A percentile compares a stretch with the other conserved stretches of the same genome.
Conservation (phyloP, 768 basidiomycete species). For the Gyrodon lividus region DNA sequence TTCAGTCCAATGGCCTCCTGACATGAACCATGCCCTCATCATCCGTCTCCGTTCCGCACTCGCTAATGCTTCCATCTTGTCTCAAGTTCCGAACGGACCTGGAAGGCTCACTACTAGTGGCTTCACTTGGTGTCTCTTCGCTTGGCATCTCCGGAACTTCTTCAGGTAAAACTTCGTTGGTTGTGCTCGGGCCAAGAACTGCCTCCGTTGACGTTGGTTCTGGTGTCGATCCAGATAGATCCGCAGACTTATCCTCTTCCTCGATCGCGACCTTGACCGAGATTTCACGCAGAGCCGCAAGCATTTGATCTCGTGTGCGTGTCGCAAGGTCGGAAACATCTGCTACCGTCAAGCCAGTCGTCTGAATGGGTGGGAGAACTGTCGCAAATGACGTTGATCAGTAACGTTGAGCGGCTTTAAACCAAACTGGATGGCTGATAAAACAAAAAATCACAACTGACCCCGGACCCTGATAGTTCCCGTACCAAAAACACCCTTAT, state of each 20-base stretch:
- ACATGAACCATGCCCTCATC: conserved; percentile 84
- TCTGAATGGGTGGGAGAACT: conserved; percentile 92
- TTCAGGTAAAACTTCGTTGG: conserved; percentile 36
- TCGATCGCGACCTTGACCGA: conserved; percentile 50
- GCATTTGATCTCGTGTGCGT: conserved; percentile 77
- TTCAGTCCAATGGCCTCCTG: conserved; percentile 47
- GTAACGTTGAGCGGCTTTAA: conserved; percentile 5
- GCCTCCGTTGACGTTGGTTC: conserved; percentile 11
- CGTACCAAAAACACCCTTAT: conserved; percentile 67
- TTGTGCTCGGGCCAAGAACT: neutral
- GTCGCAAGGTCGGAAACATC: conserved; percentile 70
- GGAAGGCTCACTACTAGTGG: conserved; percentile 23
- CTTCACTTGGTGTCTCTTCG: conserved; percentile 28
- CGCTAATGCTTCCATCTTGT: conserved; percentile 58
- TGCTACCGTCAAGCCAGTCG: conserved; percentile 61
- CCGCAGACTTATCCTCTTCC: conserved; percentile 12
- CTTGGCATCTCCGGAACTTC: conserved; percentile 20
- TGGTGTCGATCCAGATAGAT: conserved; percentile 22
- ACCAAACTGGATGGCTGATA: neutral
- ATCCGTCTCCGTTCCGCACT: conserved; percentile 72
- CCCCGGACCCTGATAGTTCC: conserved; percentile 84
- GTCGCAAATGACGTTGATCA: conserved; percentile 8
- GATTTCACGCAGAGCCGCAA: conserved; percentile 72
- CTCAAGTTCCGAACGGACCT: conserved; percentile 36
- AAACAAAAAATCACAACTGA: conserved; percentile 13